Percentiles rank a stretch among this genome's conserved stretches.
phyloP scores from a whole-genome alignment of 169 alveolate species.

The Eimeria zaria region DNA sequence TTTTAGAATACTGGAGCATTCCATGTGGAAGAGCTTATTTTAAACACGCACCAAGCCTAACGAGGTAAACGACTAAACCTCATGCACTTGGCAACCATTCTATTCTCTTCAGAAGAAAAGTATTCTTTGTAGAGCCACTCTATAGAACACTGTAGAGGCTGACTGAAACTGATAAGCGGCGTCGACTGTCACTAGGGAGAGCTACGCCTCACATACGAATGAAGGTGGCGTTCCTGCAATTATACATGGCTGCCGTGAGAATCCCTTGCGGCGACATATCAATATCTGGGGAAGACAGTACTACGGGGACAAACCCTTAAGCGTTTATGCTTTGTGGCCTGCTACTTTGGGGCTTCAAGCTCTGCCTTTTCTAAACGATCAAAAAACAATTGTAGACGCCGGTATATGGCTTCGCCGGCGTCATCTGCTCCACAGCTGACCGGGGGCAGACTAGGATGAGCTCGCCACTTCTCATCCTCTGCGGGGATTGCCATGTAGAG shows the following conservation, averaged over 20 bases:
- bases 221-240: not conserved
- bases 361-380: constrained; percentile 18
- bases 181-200: not conserved
- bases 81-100: not conserved
- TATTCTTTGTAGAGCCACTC: not conserved
- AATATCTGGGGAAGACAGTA: not conserved
- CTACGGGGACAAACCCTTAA: not conserved
- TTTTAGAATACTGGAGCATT: not conserved
- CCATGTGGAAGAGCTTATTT: not conserved
- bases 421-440: not conserved
- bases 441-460: not conserved
- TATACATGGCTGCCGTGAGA: not conserved
- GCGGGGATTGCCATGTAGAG: constrained; percentile 5
- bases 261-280: not conserved
- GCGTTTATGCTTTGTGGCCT: not conserved
- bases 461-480: not conserved
- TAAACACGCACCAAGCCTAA: not conserved
- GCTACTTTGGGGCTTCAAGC: constrained; percentile 1
- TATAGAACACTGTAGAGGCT: not conserved
- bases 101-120: not conserved
- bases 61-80: not conserved
- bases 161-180: not conserved
- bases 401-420: not conserved
- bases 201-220: not conserved
- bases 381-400: constrained; percentile 22